Evolutionary conservation across 1,284 basidiomycete genomes (phyloP).

Genomic region (Fomitopsis palustris): DNA sequence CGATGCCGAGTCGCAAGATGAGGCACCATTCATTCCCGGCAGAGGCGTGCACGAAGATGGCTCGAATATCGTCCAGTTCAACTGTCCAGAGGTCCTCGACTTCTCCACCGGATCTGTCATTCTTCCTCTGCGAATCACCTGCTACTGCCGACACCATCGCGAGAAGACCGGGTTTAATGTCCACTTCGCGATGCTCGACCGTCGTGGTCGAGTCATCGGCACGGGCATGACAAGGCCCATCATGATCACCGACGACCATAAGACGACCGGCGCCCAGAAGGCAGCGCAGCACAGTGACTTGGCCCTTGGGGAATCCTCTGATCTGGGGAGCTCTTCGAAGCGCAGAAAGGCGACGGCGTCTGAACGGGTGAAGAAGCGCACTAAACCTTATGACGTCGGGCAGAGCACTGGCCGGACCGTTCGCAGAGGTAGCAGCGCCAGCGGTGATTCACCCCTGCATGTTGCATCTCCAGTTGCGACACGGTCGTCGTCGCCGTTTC

Average conservation of each 20-base stretch:
- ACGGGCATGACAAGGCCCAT: constrained; percentile 87
- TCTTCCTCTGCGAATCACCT: constrained; percentile 94
- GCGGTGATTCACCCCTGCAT: constrained; percentile 27
- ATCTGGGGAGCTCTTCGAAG: constrained; percentile 32
- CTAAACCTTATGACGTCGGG: constrained; percentile 25
- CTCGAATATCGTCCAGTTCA: constrained; percentile 91
- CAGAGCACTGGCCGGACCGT: constrained; percentile 19
- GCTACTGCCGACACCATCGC: constrained; percentile 98
- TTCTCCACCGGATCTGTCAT: constrained; percentile 87
- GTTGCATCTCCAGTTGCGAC: constrained; percentile 28
- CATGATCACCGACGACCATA: constrained; percentile 99
- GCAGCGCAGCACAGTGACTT: constrained; percentile 18
- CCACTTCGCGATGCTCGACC: constrained; percentile 85
- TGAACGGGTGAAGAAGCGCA: constrained; percentile 31
- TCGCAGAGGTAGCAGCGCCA: constrained; percentile 29
- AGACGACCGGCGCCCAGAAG: constrained; percentile 54
- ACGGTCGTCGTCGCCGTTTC: constrained; percentile 29
- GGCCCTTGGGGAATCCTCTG: constrained; percentile 22
- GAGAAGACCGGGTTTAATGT: constrained; percentile 97
- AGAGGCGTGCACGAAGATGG: constrained; percentile 62
- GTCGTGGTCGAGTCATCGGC: constrained; percentile 79
- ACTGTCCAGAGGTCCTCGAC: constrained; percentile 89
- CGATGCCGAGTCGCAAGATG: constrained; percentile 70
- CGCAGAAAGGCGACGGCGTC: constrained; percentile 20
- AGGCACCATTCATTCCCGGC: constrained; percentile 38